Evolutionary conservation across 371 early-diverging fungal genomes (phyloP), one percentile per base, ranked within the genome.

Genomic region (Mortierella sp.): DNA sequence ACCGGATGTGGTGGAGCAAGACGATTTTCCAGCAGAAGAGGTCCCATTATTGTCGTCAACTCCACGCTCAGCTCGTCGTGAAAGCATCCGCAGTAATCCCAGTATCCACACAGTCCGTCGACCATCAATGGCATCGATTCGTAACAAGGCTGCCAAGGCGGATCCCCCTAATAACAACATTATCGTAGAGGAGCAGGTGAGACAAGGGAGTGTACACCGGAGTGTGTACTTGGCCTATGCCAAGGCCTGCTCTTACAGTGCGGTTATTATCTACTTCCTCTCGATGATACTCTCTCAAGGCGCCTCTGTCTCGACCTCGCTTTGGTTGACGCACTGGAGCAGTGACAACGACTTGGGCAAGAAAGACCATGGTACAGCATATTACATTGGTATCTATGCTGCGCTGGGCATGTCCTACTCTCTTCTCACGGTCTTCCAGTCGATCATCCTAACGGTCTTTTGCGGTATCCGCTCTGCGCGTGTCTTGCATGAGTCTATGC

Each of bases 301-400:
- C 4, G 66, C 63, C 7, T 57, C 68, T 14, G 64, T 85, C 19
- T 39, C 73, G 44, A 60, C 72, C 19, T 66, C 81, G 14, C 59
- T 93, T 25, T 94, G 94, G 91, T 80, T 94, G 34, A 89, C 92
- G 53, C 69, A 86, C 63, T 92, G 93, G 93, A 85, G 88, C 57
- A 76, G 81, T 9, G 86, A 88, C 41, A 81, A 81, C 51, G 79
- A 79, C 1, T 25, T 63, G 8, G 79, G 80, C 17, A 57, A 78
- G 4, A 64, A 65, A 19, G 57, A 66, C 16, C 59, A 73, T 37
- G 44, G 71, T n/a, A 82, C 88, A 17, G 73, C 89, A 60, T 83
- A 81, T 49, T 91, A 94, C 58, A 81, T 96, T 22, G 81, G 80
- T 10, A 85, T 94, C 19, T 96, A 98, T 65, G 96, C 94, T 2